Percentiles rank a stretch among this genome's conserved stretches.
These are phyloP conservation scores for Aspergillus novoparasiticus DNA, from an alignment of 2,329 filamentous ascomycete genomes.

Conservation along the genomic window DNA sequence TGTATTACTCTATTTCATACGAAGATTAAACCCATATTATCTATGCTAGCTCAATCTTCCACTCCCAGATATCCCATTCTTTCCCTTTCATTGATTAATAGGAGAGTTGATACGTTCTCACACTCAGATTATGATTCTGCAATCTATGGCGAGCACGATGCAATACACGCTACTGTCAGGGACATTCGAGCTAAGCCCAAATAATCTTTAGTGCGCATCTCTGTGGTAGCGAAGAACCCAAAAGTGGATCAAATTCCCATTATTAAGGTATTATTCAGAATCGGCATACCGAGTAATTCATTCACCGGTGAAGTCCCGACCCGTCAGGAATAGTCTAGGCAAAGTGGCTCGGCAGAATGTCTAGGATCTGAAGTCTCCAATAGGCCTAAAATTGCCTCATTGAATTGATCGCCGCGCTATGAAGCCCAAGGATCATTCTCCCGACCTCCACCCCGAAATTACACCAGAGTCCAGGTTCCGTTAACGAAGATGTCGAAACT, in stretches of 20 bases:
- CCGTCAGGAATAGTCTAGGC: background rate
- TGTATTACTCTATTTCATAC: background rate
- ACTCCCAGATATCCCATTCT: background rate
- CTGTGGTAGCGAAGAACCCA: background rate
- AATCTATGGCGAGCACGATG: background rate
- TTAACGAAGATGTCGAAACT: background rate
- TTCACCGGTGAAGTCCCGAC: background rate
- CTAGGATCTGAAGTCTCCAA: background rate
- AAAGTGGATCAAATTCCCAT: background rate
- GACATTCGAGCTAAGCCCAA: background rate
- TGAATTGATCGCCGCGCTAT: background rate
- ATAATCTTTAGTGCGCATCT: background rate
- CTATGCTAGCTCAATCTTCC: background rate
- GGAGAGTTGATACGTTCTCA: background rate
- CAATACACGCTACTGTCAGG: conserved; percentile 3
- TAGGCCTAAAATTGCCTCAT: conserved; percentile 5
- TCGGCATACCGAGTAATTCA: background rate
- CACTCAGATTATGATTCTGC: background rate
- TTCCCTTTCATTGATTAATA: background rate
- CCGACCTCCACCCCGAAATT: background rate
- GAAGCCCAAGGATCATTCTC: background rate
- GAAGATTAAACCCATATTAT: background rate
- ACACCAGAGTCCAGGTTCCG: background rate
- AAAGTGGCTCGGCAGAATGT: background rate
- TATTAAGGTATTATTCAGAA: conserved; percentile 4